Evolutionary conservation across 805 yeast species (phyloP), one percentile per base, ranked within the genome.

Genomic region (Ogataea angusta): DNA sequence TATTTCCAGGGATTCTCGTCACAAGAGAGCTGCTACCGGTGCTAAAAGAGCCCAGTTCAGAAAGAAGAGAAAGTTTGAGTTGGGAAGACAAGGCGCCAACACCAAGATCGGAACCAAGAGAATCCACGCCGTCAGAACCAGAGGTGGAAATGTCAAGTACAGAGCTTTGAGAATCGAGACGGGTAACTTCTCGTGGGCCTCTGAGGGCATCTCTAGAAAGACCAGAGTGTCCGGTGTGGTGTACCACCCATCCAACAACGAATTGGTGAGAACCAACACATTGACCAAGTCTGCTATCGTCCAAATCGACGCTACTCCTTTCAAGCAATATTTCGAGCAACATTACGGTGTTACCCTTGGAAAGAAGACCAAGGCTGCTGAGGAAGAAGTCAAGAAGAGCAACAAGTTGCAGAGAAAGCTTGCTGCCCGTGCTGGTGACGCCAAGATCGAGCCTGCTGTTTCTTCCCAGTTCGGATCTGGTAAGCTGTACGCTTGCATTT

Each of bases 1-100:
- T 90, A 91, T 91, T 85, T 89, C 98, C 76, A 91, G 99, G 82
- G 98, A 93, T 82, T 91, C 99, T 75, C 96, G 97, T 80, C 99
- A 93, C 90, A 91, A 91, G 87, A 95, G 99, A 78, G 77, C 97
- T 67, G 95, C 95, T 75, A 90, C 99, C 70, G 99, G 99, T 85
- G 99, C 99, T 73, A 90, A 89, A 78, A 89, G 97, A 78, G 98
- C 98, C 75, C 95, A 89, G 77, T 87, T 83, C 95, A 91, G 98
- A 88, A 91, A 91, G 91, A 91, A 91, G 96, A 82, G 99, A 83
- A 93, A 91, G 95, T 91, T 93, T 71, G 99, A 91, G 80, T 83
- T 86, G 73, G 99, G 99, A 66, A 93, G 99, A 79, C 99, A 93
- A 81, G 82, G 96, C 66, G 95, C 99, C 69, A 89, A 85, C 90